Conservation (phyloP, 306 rosid genomes). For the Sesbania bispinosa region DNA sequence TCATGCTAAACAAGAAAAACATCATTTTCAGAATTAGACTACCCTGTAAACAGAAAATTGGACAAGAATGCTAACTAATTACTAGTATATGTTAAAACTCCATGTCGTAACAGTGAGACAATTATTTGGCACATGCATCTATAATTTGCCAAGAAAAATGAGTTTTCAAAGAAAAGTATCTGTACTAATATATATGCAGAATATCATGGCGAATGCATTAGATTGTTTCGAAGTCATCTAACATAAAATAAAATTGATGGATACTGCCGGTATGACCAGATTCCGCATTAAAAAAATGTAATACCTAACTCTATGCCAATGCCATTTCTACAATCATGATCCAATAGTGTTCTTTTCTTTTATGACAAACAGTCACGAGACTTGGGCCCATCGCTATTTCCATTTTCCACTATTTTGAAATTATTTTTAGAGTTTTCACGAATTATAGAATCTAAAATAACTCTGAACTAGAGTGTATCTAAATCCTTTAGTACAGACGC, state of each 20-base stretch:
- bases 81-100: slow-evolving; percentile 12
- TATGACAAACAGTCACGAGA: background rate
- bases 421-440: background rate
- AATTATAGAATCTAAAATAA: background rate
- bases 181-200: background rate
- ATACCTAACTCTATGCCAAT: background rate
- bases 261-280: background rate
- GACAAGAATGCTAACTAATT: background rate
- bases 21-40: slow-evolving; percentile 24
- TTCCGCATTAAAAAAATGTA: background rate
- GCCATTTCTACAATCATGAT: slow-evolving; percentile 7
- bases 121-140: background rate
- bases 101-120: background rate
- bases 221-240: background rate
- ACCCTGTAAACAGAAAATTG: slow-evolving; percentile 5
- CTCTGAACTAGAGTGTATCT: background rate
- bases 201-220: background rate
- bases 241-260: background rate
- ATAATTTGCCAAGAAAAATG: background rate
- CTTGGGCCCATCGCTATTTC: background rate
- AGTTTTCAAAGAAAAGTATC: background rate
- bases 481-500: background rate
- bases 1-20: slow-evolving; percentile 64
- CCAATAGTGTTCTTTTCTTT: background rate
- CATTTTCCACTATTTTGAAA: background rate